These are phyloP conservation scores for Boletales sp. DNA, from an alignment of 768 basidiomycete genomes.

Conservation along the genomic window DNA sequence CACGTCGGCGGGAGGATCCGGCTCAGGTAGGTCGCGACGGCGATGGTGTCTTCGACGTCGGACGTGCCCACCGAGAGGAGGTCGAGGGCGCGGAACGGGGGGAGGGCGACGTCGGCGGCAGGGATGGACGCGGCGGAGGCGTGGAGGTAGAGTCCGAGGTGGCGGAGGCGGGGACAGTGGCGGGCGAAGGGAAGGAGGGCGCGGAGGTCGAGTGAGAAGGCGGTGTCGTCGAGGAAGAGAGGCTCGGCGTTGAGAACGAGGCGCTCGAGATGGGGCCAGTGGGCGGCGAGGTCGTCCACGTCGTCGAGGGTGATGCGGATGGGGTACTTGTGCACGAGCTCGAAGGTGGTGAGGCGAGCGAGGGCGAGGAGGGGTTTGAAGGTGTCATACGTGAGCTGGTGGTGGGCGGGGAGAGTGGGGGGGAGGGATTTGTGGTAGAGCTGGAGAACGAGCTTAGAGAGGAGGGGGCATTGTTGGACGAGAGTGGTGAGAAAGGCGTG, in stretches of 20 bases:
- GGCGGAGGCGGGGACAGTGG: conserved; percentile 35
- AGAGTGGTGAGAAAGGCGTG: conserved; percentile 42
- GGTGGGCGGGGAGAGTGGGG: conserved; percentile 11
- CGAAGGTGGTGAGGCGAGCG: conserved; percentile 32
- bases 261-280: conserved; percentile 43
- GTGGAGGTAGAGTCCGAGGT: conserved; percentile 37
- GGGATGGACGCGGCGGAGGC: conserved; percentile 27
- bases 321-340: conserved; percentile 28
- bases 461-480: conserved; percentile 44
- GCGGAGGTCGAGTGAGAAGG: conserved; percentile 33
- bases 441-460: conserved; percentile 42
- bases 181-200: conserved; percentile 39
- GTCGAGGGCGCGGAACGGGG: conserved; percentile 17
- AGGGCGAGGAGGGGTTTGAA: conserved; percentile 36
- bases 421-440: conserved; percentile 24
- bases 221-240: conserved; percentile 18
- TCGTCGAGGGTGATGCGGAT: conserved; percentile 37
- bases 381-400: conserved; percentile 33
- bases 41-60: conserved; percentile 37
- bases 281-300: conserved; percentile 42
- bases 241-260: conserved; percentile 50
- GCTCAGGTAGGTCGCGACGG: conserved; percentile 52
- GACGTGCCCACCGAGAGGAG: conserved; percentile 50
- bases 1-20: conserved; percentile 46
- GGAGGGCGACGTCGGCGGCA: neutral